Evolutionary conservation across 345 rosid species (phyloP).

Genomic region (Eucalyptus regnans): DNA sequence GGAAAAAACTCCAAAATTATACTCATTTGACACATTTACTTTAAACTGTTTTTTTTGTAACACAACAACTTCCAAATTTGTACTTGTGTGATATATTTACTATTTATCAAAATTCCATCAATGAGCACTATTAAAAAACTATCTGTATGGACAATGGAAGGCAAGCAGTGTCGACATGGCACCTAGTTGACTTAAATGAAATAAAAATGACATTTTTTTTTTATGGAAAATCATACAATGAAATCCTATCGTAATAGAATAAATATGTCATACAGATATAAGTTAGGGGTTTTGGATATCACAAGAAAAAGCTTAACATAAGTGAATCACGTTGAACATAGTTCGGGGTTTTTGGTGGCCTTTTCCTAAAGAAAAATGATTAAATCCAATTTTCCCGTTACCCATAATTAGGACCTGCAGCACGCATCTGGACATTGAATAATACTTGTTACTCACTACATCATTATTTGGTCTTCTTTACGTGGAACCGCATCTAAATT

Average conservation of each 20-base stretch:
- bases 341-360: rapidly evolving
- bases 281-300: neutral
- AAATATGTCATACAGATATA: too few species aligned
- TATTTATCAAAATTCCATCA: too few species aligned
- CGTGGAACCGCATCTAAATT: neutral
- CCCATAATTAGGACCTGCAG: neutral
- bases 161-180: rapidly evolving
- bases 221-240: too few species aligned
- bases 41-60: too few species aligned
- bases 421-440: neutral
- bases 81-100: rapidly evolving
- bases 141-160: neutral
- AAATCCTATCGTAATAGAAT: too few species aligned
- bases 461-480: neutral
- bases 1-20: too few species aligned
- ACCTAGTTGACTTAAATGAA: too few species aligned
- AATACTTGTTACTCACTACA: neutral
- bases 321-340: too few species aligned
- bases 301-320: too few species aligned
- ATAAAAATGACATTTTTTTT: too few species aligned
- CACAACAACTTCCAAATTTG: too few species aligned
- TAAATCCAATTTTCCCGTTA: neutral
- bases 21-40: too few species aligned
- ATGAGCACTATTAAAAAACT: neutral
- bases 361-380: neutral